These are phyloP conservation scores for Skeletonema potamos DNA, from an alignment of 108 stramenopile genomes.

Conservation along the genomic window DNA sequence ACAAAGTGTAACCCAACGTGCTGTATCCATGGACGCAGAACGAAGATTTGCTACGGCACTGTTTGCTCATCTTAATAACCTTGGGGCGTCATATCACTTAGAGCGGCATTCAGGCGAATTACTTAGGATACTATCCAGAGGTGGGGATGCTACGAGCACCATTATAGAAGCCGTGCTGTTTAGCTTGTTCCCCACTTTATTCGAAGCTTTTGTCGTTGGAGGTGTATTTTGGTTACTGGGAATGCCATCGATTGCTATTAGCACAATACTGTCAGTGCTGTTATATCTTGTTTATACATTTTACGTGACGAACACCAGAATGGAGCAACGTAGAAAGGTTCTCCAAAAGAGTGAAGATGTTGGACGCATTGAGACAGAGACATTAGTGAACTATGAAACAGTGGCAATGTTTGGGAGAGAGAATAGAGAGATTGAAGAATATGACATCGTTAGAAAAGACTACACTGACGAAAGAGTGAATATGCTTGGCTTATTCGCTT, in stretches of 20 bases:
- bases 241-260: conserved; percentile 26
- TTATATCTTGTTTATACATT: conserved; percentile 36
- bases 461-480: conserved; percentile 42
- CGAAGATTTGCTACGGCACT: conserved; percentile 28
- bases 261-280: conserved; percentile 23
- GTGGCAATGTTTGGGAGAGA: conserved; percentile 53
- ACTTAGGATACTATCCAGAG: conserved; percentile 36
- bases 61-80: conserved; percentile 40
- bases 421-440: conserved; percentile 30
- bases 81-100: conserved; percentile 40
- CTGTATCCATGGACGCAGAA: conserved; percentile 43
- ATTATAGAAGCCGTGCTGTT: conserved; percentile 37
- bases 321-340: conserved; percentile 26
- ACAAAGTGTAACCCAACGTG: conserved; percentile 29
- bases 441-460: conserved; percentile 26
- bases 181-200: conserved; percentile 40
- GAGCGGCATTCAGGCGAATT: conserved; percentile 47
- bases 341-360: conserved; percentile 44
- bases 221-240: conserved; percentile 45
- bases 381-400: conserved; percentile 51
- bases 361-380: conserved; percentile 49
- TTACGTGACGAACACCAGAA: conserved; percentile 32
- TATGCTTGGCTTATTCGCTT: conserved; percentile 43
- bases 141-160: conserved; percentile 31
- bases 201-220: conserved; percentile 39